phyloP scores from a whole-genome alignment of 768 basidiomycete species.

The Boletellus emodensis region DNA sequence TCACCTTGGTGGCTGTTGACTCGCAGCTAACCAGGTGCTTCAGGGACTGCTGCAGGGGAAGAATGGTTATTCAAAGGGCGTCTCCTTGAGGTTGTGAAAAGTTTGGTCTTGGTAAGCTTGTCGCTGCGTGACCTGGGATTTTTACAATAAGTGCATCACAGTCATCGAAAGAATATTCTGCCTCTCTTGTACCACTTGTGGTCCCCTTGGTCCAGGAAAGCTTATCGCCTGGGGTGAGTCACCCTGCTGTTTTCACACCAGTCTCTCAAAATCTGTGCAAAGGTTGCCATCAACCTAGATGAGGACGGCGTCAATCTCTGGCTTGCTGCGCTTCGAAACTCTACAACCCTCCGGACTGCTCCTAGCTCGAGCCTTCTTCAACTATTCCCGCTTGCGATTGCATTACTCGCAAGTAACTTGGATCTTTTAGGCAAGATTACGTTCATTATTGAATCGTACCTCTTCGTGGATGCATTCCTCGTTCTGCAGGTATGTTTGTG shows the following conservation, averaged over 20 bases:
- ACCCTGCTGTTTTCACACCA: background rate
- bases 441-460: conserved; percentile 70
- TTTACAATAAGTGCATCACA: conserved; percentile 26
- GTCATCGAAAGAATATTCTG: conserved; percentile 66
- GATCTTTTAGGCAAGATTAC: conserved; percentile 70
- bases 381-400: conserved; percentile 60
- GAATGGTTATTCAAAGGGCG: conserved; percentile 71
- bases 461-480: conserved; percentile 60
- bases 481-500: conserved; percentile 56
- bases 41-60: conserved; percentile 66
- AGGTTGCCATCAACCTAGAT: conserved; percentile 71
- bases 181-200: conserved; percentile 49
- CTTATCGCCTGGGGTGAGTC: conserved; percentile 50
- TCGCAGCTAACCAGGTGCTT: conserved; percentile 8
- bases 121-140: background rate
- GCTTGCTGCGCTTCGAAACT: conserved; percentile 66
- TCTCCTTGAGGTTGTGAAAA: conserved; percentile 65
- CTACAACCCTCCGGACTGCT: conserved; percentile 46
- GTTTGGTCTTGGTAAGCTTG: conserved; percentile 57
- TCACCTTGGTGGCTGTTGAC: background rate
- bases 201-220: conserved; percentile 65
- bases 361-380: conserved; percentile 53
- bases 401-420: conserved; percentile 61
- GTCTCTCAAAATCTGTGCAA: conserved; percentile 5
- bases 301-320: conserved; percentile 76